phyloP scores from a whole-genome alignment of 192 early-diverging fungal species.

The Coemansia nantahalensis region DNA sequence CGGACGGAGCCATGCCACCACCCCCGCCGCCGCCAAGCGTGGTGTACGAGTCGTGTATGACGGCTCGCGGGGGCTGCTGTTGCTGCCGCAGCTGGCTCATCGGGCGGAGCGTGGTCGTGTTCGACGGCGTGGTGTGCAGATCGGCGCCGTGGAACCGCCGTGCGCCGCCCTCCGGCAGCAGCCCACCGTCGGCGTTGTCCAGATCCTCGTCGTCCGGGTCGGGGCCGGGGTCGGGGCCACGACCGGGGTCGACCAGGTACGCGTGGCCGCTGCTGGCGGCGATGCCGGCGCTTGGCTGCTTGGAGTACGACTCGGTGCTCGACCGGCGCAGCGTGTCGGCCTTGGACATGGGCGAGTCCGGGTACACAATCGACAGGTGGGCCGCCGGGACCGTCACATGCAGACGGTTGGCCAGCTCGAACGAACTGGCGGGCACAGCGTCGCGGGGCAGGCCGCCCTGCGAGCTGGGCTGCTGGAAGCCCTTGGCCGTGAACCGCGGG shows the following conservation, averaged over 20 bases:
- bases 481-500: not conserved
- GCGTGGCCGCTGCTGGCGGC: slow-evolving; percentile 28
- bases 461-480: not conserved
- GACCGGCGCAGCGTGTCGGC: slow-evolving; percentile 37
- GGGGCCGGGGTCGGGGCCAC: not conserved
- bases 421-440: not conserved
- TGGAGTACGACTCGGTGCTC: slow-evolving; percentile 35
- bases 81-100: slow-evolving; percentile 27
- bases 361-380: slow-evolving; percentile 50
- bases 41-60: not conserved
- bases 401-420: slow-evolving; percentile 13
- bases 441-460: no score
- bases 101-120: slow-evolving; percentile 45
- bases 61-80: slow-evolving; percentile 9
- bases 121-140: slow-evolving; percentile 36
- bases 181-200: not conserved
- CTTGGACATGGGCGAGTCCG: slow-evolving; percentile 53
- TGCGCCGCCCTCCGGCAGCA: not conserved
- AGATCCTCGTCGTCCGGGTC: slow-evolving; percentile 1
- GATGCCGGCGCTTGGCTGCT: slow-evolving; percentile 12
- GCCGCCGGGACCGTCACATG: slow-evolving; percentile 46
- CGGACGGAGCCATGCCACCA: not conserved
- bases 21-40: slow-evolving; percentile 1
- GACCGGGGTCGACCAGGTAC: slow-evolving; percentile 43
- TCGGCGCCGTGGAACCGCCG: slow-evolving; percentile 9